Evolutionary conservation across 305 asterid genomes (phyloP).

Genomic region (Rubia occidens): DNA sequence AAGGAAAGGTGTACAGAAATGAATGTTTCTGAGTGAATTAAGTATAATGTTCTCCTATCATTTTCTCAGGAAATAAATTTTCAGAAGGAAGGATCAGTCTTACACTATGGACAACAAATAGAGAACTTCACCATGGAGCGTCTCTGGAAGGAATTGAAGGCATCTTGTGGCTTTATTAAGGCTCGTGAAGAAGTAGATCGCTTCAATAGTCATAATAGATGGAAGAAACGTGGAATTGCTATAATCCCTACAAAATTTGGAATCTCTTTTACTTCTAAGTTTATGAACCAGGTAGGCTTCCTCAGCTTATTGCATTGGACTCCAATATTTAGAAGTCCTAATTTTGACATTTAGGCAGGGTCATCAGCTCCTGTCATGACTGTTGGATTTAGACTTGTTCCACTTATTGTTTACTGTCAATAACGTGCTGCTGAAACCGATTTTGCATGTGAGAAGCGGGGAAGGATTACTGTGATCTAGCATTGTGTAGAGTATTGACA

Average conservation of each 20-base stretch:
- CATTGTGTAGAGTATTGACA: neutral
- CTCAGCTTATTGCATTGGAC: neutral
- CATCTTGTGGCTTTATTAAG: conserved; percentile 37
- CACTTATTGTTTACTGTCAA: neutral
- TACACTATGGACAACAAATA: conserved; percentile 71
- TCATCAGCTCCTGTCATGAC: neutral
- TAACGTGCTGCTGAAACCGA: neutral
- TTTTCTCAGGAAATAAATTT: conserved; percentile 76
- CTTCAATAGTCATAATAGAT: conserved; percentile 63
- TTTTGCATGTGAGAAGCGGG: neutral
- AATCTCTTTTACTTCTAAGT: conserved; percentile 77
- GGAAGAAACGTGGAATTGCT: conserved; percentile 88
- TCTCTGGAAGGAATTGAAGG: conserved; percentile 72
- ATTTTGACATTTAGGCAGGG: neutral
- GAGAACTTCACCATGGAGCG: conserved; percentile 62
- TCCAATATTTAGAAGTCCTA: neutral
- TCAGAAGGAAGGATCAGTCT: conserved; percentile 69
- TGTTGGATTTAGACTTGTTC: neutral
- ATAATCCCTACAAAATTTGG: conserved; percentile 88
- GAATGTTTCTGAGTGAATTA: neutral
- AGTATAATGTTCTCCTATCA: conserved; percentile 5
- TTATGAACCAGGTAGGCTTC: conserved; percentile 79
- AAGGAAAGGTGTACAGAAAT: neutral
- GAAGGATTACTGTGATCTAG: neutral
- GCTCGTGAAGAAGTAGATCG: conserved; percentile 55